Base-by-base conservation (phyloP, 1,284 basidiomycete genomes). In the Coriolopsis trogii region DNA sequence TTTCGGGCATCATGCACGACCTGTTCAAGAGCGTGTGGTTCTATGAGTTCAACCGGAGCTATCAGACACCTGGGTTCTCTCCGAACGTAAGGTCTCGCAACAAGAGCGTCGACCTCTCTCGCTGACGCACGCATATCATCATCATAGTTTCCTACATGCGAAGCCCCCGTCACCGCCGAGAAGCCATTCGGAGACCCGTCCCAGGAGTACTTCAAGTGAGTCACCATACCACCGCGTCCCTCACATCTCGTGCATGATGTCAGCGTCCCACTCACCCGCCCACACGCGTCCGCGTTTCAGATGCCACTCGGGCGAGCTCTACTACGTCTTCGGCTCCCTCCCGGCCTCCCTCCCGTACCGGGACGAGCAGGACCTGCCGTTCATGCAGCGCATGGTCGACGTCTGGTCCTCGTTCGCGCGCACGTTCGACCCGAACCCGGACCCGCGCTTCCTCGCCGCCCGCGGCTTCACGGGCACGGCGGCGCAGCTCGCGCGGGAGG, bases 241-340 rank as follows among this genome's bases (percentile, higher is more conserved):
- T n/a, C n/a, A n/a, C n/a, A n/a, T n/a, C n/a, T n/a, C n/a, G n/a
- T n/a, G n/a, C n/a, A n/a, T n/a, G n/a, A n/a, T n/a, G n/a, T n/a
- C n/a, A n/a, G n/a, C n/a, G n/a, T n/a, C n/a, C n/a, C n/a, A n/a
- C n/a, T n/a, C n/a, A n/a, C n/a, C n/a, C n/a, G n/a, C n/a, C n/a
- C 18, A 44, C 20, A 38, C 26, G 4, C n/a, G n/a, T 34, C 6
- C 33, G 4, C 9, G 8, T 6, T 15, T 5, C 53, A 70, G 69
- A 53, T 75, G 72, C 42, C 74, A 74, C 51, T 73, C 73, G 15
- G 73, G 73, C 7, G 73, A 76, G 44, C 60, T 74, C 7, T 70
- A 60, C 62, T 74, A 70, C 63, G 61, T 65, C 37, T 75, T 73
- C 51, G 73, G 70, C 18, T 68, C 63, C 1, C 54, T 73, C 13